Evolutionary conservation across 1,284 basidiomycete genomes (phyloP), one percentile per base, ranked within the genome.

Genomic region (Marasmius oreades): DNA sequence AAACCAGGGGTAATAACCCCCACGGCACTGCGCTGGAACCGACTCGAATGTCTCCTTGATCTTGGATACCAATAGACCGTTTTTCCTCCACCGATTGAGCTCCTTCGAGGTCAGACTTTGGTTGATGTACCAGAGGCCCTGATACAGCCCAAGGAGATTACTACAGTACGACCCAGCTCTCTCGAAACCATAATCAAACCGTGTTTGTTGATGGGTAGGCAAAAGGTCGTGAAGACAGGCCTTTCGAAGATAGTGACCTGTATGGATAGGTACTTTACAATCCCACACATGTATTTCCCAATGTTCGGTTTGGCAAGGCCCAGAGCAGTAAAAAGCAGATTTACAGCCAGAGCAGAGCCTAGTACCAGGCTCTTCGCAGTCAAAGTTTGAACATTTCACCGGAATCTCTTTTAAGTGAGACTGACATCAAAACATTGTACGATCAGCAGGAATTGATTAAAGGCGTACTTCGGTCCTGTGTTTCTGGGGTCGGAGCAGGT

Each of bases 111-210:
- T 58, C 7, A 73, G 23, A 7, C 23, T 64, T 0, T 55, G 53
- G 7, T 61, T 47, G 18, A 39, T 28, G 10, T 61, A 22, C 18
- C 73, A 55, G 5, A 75, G 60, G 10, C 67, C 69, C 5, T 62
- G 56, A 26, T 73, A 77, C 0, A 77, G 56, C 4, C 70, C 70
- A 11, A 74, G 53, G 0, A 76, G 62, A 20, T 56, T 37, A 18
- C 65, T 62, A 22, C 57, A 55, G 5, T 53, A 36, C 1, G 55
- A 55, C 16, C 54, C 52, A 1, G 65, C 63, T 10, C 63, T 64
- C 10, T 58, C 47, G 59, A 77, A 76, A 5, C 73, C 73, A 54
- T 70, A 77, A 53, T 77, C 73, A 22, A 58, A 34, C 22, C 63
- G 56, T 7, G 73, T 75, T 53, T 71, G 67, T 2, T 51, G 39